Evolutionary conservation across 140 eudicot genomes (phyloP).

Genomic region (Ambrosia hybrid): DNA sequence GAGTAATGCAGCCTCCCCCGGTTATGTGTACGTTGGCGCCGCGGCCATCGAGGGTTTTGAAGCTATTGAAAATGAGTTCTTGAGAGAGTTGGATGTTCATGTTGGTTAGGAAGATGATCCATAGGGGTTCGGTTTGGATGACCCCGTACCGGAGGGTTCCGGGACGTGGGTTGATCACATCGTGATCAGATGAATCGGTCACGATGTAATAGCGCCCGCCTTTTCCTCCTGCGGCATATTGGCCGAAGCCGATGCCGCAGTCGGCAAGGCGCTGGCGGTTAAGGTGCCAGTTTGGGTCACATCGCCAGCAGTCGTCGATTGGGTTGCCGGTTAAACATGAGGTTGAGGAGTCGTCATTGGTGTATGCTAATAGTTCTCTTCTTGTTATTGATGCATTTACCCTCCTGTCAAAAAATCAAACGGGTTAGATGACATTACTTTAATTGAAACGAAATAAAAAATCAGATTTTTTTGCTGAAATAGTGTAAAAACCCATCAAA

Average conservation of each 20-base stretch:
- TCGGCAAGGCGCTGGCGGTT: conserved; percentile 87
- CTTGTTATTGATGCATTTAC: conserved; percentile 64
- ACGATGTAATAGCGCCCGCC: conserved; percentile 84
- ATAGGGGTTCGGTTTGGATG: conserved; percentile 81
- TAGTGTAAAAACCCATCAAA: too few species aligned
- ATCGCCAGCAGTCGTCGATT: conserved; percentile 91
- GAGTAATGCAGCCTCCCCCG: conserved; percentile 91
- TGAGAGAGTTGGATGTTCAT: conserved; percentile 73
- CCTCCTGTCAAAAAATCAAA: conserved; percentile 31
- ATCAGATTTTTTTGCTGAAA: too few species aligned
- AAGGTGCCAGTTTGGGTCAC: conserved; percentile 76
- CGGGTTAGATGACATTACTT: too few species aligned
- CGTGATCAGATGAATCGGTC: conserved; percentile 78
- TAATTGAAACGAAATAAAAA: too few species aligned
- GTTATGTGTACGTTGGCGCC: conserved; percentile 85
- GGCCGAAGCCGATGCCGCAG: conserved; percentile 93
- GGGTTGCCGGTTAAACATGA: conserved; percentile 77
- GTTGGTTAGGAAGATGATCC: conserved; percentile 79
- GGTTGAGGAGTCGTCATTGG: conserved; percentile 41
- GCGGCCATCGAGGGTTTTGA: conserved; percentile 84
- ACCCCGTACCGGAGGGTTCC: conserved; percentile 90
- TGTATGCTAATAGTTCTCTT: conserved; percentile 56
- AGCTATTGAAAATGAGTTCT: conserved; percentile 85
- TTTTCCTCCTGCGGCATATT: conserved; percentile 81
- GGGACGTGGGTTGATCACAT: conserved; percentile 63